Base-by-base conservation (phyloP, 1,139 yeast genomes). In the Hemisphaericaspora xylofermentans region DNA sequence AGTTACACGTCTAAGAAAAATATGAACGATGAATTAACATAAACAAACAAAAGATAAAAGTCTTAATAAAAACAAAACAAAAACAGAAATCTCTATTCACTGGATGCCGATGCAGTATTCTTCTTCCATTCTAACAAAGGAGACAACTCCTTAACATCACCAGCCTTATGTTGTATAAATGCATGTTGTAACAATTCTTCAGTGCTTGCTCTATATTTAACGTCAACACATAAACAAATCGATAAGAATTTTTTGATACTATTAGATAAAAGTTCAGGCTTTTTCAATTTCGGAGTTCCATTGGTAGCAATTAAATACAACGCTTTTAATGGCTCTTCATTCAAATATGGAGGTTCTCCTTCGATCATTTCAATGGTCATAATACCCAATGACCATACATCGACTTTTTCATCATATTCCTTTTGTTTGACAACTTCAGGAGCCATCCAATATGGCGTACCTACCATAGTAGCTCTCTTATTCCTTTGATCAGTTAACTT, bases 371-470 rank as follows among this genome's bases (percentile, higher is more conserved):
- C 98, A 54, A 93, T 93, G 2, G 96, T 87, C 98, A 93, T 94
- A 52, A 93, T 93, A 50, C 98, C 98, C 48, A 93, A 70, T 3
- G 96, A 88, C 98, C 98, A 93, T 30, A 94, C 94, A 63, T 93
- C 98, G 17, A 93, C 97, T 63, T 93, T 93, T 52, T 88, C 96
- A 54, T 91, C 98, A 57, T 93, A 93, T 57, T 89, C 96, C 63
- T 89, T 88, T 56, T 91, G 97, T 64, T 89, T 88, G 40, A 93
- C 97, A 38, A 93, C 98, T 66, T 93, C 98, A 3, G 98, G 98
- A 0, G 98, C 98, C 98, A 93, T 93, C 98, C 98, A 93, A 63
- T 93, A 93, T 10, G 98, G 98, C 0, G 98, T 93, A 30, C 98
- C 98, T 4, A 91, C 98, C 97, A 93, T 89, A 0, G 98, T 93